These are phyloP conservation scores for Vigna angularis DNA, from an alignment of 306 rosid species.

Conservation along the genomic window DNA sequence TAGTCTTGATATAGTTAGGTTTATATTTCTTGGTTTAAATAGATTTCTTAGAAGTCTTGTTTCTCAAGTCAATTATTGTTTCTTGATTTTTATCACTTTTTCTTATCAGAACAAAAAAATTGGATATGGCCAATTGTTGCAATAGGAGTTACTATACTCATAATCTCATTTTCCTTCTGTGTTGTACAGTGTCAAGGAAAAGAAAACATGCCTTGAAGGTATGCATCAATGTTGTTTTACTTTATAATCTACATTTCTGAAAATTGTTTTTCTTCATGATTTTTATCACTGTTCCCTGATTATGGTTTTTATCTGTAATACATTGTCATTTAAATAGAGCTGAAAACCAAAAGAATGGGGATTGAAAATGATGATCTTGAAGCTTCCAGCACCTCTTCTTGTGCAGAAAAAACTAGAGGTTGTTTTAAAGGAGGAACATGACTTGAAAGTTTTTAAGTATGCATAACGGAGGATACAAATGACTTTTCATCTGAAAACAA, in stretches of 20 bases:
- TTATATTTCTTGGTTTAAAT: too few relatives aligned
- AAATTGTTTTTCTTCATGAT: background rate
- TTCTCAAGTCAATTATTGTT: background rate
- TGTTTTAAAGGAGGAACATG: background rate
- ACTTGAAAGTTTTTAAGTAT: conserved; percentile 34
- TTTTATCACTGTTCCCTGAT: background rate
- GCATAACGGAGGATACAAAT: conserved; percentile 39
- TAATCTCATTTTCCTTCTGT: background rate
- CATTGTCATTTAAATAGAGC: background rate
- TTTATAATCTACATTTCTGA: background rate
- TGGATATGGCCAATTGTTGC: conserved; percentile 39
- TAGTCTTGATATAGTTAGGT: too few relatives aligned
- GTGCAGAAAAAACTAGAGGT: background rate
- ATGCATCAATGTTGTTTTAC: background rate
- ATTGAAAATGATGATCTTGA: background rate
- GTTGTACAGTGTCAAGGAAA: background rate
- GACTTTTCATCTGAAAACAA: conserved; percentile 33
- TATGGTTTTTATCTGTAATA: background rate
- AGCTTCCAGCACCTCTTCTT: background rate
- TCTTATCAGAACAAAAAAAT: background rate
- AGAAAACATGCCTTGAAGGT: conserved; percentile 23
- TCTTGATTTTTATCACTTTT: background rate
- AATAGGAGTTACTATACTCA: background rate
- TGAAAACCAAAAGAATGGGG: background rate
- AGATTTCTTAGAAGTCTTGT: too few relatives aligned